Base-by-base conservation (phyloP, 1,284 basidiomycete species). In the Cerioporus squamosus region DNA sequence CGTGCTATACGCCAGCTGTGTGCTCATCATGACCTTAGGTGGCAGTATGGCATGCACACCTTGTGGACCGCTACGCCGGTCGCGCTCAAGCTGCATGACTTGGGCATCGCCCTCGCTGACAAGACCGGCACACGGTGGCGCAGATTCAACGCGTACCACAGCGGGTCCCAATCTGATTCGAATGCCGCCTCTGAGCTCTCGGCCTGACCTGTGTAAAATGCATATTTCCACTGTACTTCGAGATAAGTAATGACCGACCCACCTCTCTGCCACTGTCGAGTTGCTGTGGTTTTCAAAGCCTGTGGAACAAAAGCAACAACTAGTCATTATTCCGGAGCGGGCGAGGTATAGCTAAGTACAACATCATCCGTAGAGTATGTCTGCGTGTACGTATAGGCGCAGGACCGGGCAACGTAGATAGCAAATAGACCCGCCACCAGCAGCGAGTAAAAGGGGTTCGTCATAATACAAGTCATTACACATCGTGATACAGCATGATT, bases 381-480 rank as follows among this genome's bases (percentile, higher is more conserved):
- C 12, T 36, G 14, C 12, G 12, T 36, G 33, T 3, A 36, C 10
- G 33, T 36, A 36, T 36, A 36, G 14, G 33, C 33, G 14, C 26
- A 29, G 26, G 33, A 14, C 33, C 9, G 12, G 33, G 33, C 29
- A 33, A 18, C 18, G 12, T 10, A 18, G 51, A 39, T 23, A 49
- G 38, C 44, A n/a, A n/a, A n/a, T n/a, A n/a, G n/a, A n/a, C n/a
- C n/a, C n/a, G n/a, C n/a, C n/a, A n/a, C n/a, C n/a, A n/a, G n/a
- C n/a, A n/a, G 31, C 26, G 14, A 33, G 33, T 14, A 10, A 36
- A 36, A 29, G 33, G 39, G 20, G 22, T 22, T 47, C 44, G 54
- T 48, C 20, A 42, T 20, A 50, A 47, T 53, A 63, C 55, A 62
- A n/a, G 45, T 59, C 62, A 38, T 61, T 40, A 60, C 45, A 47